Base-by-base conservation (phyloP, 805 yeast genomes). In the Cyberlindnera veronae region DNA sequence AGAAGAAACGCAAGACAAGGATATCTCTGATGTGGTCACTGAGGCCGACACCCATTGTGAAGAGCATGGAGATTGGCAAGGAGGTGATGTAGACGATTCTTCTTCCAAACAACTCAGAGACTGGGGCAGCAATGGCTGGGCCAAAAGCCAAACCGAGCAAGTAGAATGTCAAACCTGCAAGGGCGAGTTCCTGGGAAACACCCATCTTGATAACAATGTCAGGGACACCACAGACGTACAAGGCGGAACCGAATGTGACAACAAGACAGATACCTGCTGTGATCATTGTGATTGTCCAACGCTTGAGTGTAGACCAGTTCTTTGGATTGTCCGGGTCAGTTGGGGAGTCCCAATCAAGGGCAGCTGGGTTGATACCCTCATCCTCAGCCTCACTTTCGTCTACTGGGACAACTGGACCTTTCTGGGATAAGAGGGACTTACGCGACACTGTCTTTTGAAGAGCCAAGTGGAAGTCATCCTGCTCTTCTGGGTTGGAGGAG, bases 171-270 rank as follows among this genome's bases (percentile, higher is more conserved):
- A 84, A 68, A 10, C 93, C 93, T 2, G 84, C 63, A 23, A 84
- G 55, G 11, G 76, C 81, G 43, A 84, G 66, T 29, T 80, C 80
- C 57, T 79, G 74, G 10, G 80, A 75, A 11, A 73, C 69, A n/a
- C 68, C 65, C 58, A 82, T 74, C 43, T 66, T 57, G 1, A 40
- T 42, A 52, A 64, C 60, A 53, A 84, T 59, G 45, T 76, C 80
- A 3, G 77, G 73, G 2, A 81, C 72, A 44, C 89, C 84, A 41
- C 76, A 71, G 19, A 82, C 84, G 52, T 69, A 84, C 39, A 84
- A 66, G 0, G 91, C 84, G 0, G 90, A 81, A 18, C 93, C 91
- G 57, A 84, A 72, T 0, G 89, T 77, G 23, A 82, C 82, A 24
- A 78, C 83, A 26, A 84, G 67, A 67, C 90, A 83, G 34, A 78